These are phyloP conservation scores for Colletotrichum shisoi DNA, from an alignment of 2,329 filamentous ascomycete genomes.

Conservation along the genomic window DNA sequence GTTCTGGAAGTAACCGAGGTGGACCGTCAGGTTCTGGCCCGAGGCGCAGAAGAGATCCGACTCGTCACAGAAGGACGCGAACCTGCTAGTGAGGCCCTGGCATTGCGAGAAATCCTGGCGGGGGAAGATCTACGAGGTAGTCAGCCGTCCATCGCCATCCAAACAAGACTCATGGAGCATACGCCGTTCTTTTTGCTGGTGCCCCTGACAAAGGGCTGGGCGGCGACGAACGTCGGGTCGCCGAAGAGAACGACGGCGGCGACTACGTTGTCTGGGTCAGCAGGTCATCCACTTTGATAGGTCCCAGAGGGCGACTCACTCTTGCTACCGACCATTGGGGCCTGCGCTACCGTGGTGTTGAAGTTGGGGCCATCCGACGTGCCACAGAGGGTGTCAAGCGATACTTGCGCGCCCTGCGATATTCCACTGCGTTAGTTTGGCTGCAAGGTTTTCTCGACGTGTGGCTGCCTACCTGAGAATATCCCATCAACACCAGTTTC, in stretches of 20 bases:
- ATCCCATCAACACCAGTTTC: slow-evolving; percentile 54
- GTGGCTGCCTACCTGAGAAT: slow-evolving; percentile 49
- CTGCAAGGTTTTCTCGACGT: background rate
- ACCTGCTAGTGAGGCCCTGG: background rate
- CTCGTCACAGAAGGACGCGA: slow-evolving; percentile 34
- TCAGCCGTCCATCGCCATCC: fast-evolving
- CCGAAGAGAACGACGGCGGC: slow-evolving; percentile 53
- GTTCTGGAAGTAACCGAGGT: slow-evolving; percentile 35
- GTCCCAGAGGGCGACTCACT: slow-evolving; percentile 43
- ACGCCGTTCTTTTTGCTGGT: slow-evolving; percentile 51
- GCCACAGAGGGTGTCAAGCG: slow-evolving; percentile 52
- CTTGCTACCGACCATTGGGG: slow-evolving; percentile 45
- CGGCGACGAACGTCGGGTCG: slow-evolving; percentile 52
- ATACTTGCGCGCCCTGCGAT: slow-evolving; percentile 52
- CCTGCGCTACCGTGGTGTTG: slow-evolving; percentile 43
- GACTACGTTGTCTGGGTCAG: slow-evolving; percentile 43
- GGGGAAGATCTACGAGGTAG: slow-evolving; percentile 23
- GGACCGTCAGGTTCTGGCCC: slow-evolving; percentile 32
- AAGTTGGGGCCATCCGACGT: slow-evolving; percentile 43
- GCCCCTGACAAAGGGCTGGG: slow-evolving; percentile 49
- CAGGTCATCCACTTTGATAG: background rate
- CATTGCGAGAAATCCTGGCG: slow-evolving; percentile 27
- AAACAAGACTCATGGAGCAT: slow-evolving; percentile 37
- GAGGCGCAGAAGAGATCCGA: slow-evolving; percentile 34
- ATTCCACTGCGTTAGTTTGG: background rate